Conservation (phyloP, 805 yeast genomes). For the Cyberlindnera mississippiensis region DNA sequence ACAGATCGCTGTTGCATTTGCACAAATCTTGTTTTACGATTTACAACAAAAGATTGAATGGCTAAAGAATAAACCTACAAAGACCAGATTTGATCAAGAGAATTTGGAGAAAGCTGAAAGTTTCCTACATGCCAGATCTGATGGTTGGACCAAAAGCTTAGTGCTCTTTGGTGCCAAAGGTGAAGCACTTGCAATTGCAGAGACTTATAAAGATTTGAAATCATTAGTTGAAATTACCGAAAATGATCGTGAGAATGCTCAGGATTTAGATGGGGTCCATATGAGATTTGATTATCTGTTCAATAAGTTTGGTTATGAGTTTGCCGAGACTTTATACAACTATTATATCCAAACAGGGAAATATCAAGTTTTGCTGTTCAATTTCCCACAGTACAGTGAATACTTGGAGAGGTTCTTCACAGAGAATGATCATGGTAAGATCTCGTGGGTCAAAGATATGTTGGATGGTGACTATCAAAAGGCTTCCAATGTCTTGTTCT, state of each 20-base stretch:
- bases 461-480: slow-evolving; percentile 43
- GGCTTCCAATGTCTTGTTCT: slow-evolving; percentile 47
- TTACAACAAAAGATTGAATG: slow-evolving; percentile 34
- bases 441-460: slow-evolving; percentile 72
- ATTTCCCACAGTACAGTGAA: slow-evolving; percentile 49
- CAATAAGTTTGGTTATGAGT: slow-evolving; percentile 58
- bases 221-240: slow-evolving; percentile 55
- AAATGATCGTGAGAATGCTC: slow-evolving; percentile 34
- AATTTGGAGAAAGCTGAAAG: slow-evolving; percentile 17
- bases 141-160: slow-evolving; percentile 58
- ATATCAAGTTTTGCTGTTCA: slow-evolving; percentile 49
- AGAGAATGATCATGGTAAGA: slow-evolving; percentile 43
- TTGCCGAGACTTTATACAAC: slow-evolving; percentile 61
- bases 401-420: slow-evolving; percentile 51
- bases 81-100: slow-evolving; percentile 23
- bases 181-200: slow-evolving; percentile 61
- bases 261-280: slow-evolving; percentile 16
- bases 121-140: slow-evolving; percentile 30
- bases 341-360: slow-evolving; percentile 53
- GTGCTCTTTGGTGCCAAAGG: slow-evolving; percentile 45
- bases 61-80: slow-evolving; percentile 25
- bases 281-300: slow-evolving; percentile 47
- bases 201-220: slow-evolving; percentile 58
- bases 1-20: slow-evolving; percentile 31
- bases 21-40: slow-evolving; percentile 39